Percentiles rank a stretch among this genome's conserved stretches.
These are phyloP conservation scores for Fulvia fulva DNA, from an alignment of 2,329 filamentous ascomycete genomes.

Conservation along the genomic window DNA sequence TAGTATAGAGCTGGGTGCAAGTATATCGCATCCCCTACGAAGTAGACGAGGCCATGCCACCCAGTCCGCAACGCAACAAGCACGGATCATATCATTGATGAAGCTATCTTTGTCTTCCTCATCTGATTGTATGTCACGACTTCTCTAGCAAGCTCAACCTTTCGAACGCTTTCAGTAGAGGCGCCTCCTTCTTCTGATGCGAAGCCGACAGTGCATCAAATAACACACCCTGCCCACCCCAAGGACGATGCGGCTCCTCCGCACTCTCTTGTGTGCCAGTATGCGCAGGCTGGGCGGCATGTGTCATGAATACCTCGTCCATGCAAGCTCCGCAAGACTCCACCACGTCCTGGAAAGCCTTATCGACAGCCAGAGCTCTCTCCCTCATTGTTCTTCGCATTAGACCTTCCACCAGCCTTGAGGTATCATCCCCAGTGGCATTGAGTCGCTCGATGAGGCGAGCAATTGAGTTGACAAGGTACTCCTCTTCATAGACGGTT, in stretches of 20 bases:
- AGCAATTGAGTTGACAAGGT: constrained; percentile 82
- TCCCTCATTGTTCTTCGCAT: constrained; percentile 82
- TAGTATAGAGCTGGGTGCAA: too few relatives aligned
- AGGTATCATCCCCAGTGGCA: constrained; percentile 65
- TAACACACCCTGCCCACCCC: constrained; percentile 44
- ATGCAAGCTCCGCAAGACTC: constrained; percentile 64
- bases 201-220: constrained; percentile 42
- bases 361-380: constrained; percentile 73
- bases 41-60: too few relatives aligned
- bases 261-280: background rate
- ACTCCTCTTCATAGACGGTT: constrained; percentile 96
- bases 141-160: constrained; percentile 40
- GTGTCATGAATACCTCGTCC: constrained; percentile 60
- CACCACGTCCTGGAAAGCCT: constrained; percentile 68
- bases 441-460: constrained; percentile 81
- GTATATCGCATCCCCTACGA: too few relatives aligned
- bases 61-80: too few relatives aligned
- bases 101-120: too few relatives aligned
- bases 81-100: too few relatives aligned
- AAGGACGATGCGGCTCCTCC: constrained; percentile 25
- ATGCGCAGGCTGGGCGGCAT: background rate
- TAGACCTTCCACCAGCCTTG: constrained; percentile 70
- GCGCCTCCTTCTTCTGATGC: constrained; percentile 40
- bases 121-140: too few relatives aligned
- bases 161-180: constrained; percentile 51